These are phyloP conservation scores for Mycena sanguinolenta DNA, from an alignment of 768 basidiomycete genomes.

Conservation along the genomic window DNA sequence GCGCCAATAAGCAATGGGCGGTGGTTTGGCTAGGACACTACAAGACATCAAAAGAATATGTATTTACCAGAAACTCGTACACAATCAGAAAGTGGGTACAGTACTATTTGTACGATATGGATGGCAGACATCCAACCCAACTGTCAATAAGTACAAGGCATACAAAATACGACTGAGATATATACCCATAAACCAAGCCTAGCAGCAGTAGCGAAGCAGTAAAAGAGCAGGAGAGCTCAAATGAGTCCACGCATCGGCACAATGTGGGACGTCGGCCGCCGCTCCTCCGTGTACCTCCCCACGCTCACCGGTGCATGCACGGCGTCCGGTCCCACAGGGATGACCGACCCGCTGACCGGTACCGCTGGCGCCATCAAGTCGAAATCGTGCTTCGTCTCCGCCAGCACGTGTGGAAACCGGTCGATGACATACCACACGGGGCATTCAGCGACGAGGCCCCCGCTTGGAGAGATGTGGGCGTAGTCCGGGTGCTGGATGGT, in stretches of 20 bases:
- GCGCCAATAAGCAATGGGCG: no score
- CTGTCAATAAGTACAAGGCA: no score
- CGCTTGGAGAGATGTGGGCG: conserved; percentile 32
- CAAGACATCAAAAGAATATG: no score
- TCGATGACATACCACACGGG: conserved; percentile 34
- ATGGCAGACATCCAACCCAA: no score
- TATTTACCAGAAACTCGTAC: no score
- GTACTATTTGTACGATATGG: no score
- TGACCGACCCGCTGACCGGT: conserved; percentile 16
- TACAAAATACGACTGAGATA: no score
- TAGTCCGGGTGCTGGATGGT: conserved; percentile 35
- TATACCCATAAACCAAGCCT: no score
- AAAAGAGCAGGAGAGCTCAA: no score
- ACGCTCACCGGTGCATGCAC: conserved; percentile 13
- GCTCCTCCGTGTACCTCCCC: conserved; percentile 19
- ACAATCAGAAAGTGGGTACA: no score
- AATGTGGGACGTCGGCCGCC: conserved; percentile 25
- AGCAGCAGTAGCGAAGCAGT: no score
- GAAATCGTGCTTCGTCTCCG: neutral
- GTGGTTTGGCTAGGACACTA: no score
- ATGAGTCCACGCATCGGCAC: neutral
- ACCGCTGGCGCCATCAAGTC: conserved; percentile 1
- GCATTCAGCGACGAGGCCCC: conserved; percentile 25
- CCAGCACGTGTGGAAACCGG: conserved; percentile 16
- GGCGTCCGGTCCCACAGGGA: conserved; percentile 9